These are phyloP conservation scores for Aspergillus thermomutatus DNA, from an alignment of 2,329 filamentous ascomycete species.

Conservation along the genomic window DNA sequence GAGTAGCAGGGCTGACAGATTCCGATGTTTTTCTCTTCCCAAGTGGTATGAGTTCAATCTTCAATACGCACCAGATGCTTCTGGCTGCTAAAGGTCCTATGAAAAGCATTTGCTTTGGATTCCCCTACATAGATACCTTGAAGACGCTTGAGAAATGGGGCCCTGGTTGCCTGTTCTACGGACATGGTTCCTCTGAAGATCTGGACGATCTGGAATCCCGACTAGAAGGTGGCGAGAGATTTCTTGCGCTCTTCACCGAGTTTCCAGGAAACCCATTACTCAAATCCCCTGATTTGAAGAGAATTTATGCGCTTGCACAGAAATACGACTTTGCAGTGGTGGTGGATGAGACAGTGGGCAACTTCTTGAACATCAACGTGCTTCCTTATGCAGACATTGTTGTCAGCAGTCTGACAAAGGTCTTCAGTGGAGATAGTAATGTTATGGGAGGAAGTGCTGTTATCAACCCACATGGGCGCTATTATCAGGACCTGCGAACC, in stretches of 20 bases:
- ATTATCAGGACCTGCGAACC: constrained; percentile 67
- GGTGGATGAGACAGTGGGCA: constrained; percentile 94
- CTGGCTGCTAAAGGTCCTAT: constrained; percentile 60
- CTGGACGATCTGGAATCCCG: constrained; percentile 77
- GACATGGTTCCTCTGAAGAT: constrained; percentile 71
- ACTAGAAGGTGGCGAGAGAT: constrained; percentile 69
- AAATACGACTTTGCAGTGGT: constrained; percentile 85
- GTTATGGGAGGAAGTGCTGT: constrained; percentile 86
- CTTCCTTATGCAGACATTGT: constrained; percentile 86
- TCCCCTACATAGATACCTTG: constrained; percentile 93
- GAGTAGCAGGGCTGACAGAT: constrained; percentile 63
- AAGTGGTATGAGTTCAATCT: constrained; percentile 93
- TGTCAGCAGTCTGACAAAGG: constrained; percentile 91
- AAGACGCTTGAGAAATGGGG: constrained; percentile 96
- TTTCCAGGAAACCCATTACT: constrained; percentile 92
- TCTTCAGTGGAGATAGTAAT: constrained; percentile 96
- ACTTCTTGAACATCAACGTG: constrained; percentile 93
- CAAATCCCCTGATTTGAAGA: constrained; percentile 74
- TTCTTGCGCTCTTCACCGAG: constrained; percentile 85
- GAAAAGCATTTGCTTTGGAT: constrained; percentile 90
- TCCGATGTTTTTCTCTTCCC: constrained; percentile 88
- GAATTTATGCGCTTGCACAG: constrained; percentile 78
- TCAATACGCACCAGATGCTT: constrained; percentile 75
- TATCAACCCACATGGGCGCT: constrained; percentile 63
- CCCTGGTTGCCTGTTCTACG: constrained; percentile 83